These are phyloP conservation scores for Rhodomyrtus tomentosa DNA, from an alignment of 345 rosid genomes.

Conservation along the genomic window DNA sequence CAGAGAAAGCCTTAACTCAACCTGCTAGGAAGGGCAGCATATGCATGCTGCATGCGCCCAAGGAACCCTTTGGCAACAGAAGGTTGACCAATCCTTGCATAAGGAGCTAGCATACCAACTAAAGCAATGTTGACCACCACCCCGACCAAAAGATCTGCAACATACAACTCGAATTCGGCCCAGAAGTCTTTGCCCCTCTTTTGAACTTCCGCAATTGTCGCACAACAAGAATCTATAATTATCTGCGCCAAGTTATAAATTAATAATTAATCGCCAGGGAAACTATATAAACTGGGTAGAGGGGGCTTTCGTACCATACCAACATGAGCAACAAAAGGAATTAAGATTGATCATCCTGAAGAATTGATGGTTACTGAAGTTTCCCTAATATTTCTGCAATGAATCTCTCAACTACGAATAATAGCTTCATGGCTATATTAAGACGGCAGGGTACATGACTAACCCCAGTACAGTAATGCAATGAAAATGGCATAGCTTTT, in stretches of 20 bases:
- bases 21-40: conserved; percentile 95
- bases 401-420: background rate
- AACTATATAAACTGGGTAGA: background rate
- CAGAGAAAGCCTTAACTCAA: background rate
- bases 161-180: conserved; percentile 89
- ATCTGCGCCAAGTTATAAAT: conserved; percentile 31
- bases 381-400: background rate
- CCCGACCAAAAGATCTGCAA: conserved; percentile 86
- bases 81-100: conserved; percentile 67
- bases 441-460: background rate
- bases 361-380: background rate
- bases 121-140: conserved; percentile 74
- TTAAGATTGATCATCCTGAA: background rate
- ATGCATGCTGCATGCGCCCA: conserved; percentile 57
- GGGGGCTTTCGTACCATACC: background rate
- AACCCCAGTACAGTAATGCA: background rate
- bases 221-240: conserved; percentile 85
- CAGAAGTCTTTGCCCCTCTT: conserved; percentile 89
- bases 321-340: background rate
- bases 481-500: background rate
- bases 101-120: conserved; percentile 95
- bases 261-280: background rate
- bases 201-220: conserved; percentile 88
- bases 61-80: conserved; percentile 50
- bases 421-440: background rate